Percentiles rank a stretch among this genome's conserved stretches.
Conservation (phyloP, 2,329 filamentous ascomycete species). For the Teratosphaeria gauchensis region DNA sequence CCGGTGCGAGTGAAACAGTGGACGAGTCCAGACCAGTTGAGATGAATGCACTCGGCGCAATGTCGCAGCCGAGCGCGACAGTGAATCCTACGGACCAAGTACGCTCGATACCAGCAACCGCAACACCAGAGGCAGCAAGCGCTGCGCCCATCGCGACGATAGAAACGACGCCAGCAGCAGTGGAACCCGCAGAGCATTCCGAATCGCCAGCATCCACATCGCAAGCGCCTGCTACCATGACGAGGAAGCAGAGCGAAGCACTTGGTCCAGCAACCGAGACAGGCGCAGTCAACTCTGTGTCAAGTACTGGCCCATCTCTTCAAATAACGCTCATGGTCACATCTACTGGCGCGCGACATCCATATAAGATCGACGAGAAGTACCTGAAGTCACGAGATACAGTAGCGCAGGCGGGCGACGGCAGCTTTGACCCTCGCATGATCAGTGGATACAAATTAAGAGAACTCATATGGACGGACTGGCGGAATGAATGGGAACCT, state of each 20-base stretch:
- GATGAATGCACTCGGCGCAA: conserved; percentile 1
- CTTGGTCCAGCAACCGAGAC: conserved; percentile 39
- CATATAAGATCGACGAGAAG: conserved; percentile 79
- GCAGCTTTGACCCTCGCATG: conserved; percentile 64
- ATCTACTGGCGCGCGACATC: conserved; percentile 67
- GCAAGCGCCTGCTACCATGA: conserved; percentile 12
- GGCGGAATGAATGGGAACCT: conserved; percentile 69
- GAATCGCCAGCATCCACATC: conserved; percentile 4
- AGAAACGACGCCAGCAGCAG: neutral
- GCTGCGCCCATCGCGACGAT: neutral
- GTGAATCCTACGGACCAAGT: neutral
- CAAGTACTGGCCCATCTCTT: conserved; percentile 38
- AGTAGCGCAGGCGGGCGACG: conserved; percentile 52
- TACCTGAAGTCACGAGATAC: conserved; percentile 76
- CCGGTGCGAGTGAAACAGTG: neutral
- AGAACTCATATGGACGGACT: conserved; percentile 86
- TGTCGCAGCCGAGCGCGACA: neutral
- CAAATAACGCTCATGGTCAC: conserved; percentile 70
- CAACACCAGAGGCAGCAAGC: neutral
- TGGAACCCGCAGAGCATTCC: neutral
- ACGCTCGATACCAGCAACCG: neutral
- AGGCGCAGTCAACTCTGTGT: conserved; percentile 20
- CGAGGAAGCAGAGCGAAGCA: conserved; percentile 34
- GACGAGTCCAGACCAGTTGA: conserved; percentile 2
- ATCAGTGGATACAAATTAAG: conserved; percentile 92